Evolutionary conservation across 2,329 filamentous ascomycete genomes (phyloP), one percentile per base, ranked within the genome.

Genomic region (Paecilomyces variotii): DNA sequence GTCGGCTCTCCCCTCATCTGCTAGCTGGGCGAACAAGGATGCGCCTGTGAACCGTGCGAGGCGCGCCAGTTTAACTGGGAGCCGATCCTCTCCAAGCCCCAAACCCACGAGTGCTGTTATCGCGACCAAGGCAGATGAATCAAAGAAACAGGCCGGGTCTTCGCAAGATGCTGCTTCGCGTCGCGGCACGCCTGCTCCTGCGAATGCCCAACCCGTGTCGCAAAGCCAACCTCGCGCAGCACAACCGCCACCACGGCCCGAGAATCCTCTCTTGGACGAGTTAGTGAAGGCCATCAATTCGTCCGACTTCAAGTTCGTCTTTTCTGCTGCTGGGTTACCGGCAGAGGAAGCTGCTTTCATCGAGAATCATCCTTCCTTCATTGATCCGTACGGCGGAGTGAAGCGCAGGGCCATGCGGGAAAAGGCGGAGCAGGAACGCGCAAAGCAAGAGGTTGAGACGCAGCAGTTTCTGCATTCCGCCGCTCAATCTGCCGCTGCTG

Each of bases 1-100:
- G 2, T 91, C 94, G 45, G 94, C 91, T n/a, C 79, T 99, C 50
- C 95, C 94, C 2, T 91, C 92, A 1, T 91, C 92, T 2, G 94
- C 93, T 3, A 97, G 88, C 69, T 99, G 94, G 94, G 94, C 93
- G 24, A 87, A 83, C 62, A 86, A 78, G 70, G 84, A 87, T 68
- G 79, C 86, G 58, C 69, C 84, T 79, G 73, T 84, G 81, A 59
- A 90, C 84, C 74, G 86, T 86, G 67, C 84, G 83, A 65, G 89
- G 84, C 60, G 77, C 32, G 66, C 75, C n/a, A 96, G 91, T 67
- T 85, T 91, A 64, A 88, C 90, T 32, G 92, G 90, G 0, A 95
- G 88, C 68, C 87, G 85, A 63, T 88, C 90, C 24, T 86, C 90
- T 27, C 87, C 91, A 2, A 97, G 92, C 70, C 92, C 93, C 53